phyloP scores from a whole-genome alignment of 78 protist species.

The Chrysochromulina tobinii region DNA sequence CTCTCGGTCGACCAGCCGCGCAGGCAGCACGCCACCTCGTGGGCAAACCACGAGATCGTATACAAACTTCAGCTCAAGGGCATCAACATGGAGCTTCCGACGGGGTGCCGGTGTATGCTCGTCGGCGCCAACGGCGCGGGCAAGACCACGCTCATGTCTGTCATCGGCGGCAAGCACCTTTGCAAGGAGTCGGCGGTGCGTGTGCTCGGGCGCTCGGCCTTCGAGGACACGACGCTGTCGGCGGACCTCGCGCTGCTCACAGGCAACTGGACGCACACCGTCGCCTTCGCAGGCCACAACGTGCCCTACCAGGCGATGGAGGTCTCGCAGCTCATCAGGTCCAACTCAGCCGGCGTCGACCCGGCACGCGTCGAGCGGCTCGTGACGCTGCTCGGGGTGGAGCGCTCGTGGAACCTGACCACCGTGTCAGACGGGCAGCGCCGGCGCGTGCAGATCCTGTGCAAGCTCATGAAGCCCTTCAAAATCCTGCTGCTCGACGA shows the following conservation, averaged over 20 bases:
- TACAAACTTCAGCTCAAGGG: conserved; percentile 1
- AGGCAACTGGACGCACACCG: conserved; percentile 41
- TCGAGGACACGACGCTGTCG: not conserved
- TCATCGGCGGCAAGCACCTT: conserved; percentile 13
- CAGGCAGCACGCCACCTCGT: not conserved
- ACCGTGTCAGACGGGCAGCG: conserved; percentile 63
- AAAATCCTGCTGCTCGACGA: conserved; percentile 60
- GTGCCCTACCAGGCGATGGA: conserved; percentile 28
- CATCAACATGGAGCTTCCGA: not conserved
- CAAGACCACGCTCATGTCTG: conserved; percentile 20
- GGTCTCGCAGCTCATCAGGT: not conserved
- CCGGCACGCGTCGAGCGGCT: conserved; percentile 9
- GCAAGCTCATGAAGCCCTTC: conserved; percentile 32
- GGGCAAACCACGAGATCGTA: not conserved
- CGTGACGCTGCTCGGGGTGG: conserved; percentile 48
- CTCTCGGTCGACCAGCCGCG: not conserved
- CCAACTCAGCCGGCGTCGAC: not conserved
- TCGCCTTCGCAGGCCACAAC: not conserved
- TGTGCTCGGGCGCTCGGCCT: conserved; percentile 20
- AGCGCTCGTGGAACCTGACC: not conserved
- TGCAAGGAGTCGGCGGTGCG: not conserved
- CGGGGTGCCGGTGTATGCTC: conserved; percentile 42
- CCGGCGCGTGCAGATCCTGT: conserved; percentile 61
- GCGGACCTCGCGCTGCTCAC: conserved; percentile 11
- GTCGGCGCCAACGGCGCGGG: conserved; percentile 71